phyloP scores from a whole-genome alignment of 225 moss, liverwort and hornwort species.

The Thuidium tamariscinum region DNA sequence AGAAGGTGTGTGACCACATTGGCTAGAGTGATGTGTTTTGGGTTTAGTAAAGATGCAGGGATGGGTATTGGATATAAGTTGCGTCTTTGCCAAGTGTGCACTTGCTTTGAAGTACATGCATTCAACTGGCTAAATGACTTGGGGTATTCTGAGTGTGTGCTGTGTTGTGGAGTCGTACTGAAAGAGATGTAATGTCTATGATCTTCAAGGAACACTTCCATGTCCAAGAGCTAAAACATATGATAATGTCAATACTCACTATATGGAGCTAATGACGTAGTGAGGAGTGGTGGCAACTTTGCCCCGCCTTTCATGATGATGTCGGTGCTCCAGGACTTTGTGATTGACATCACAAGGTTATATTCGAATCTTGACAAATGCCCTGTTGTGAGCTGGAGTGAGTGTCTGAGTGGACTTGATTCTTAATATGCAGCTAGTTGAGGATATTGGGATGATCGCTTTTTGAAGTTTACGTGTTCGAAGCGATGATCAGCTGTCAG shows the following conservation, averaged over 20 bases:
- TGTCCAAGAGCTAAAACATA: constrained; percentile 24
- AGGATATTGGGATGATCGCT: neutral
- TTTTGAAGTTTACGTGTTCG: neutral
- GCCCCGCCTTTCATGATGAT: constrained; percentile 33
- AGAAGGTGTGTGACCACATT: neutral
- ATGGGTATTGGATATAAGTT: neutral
- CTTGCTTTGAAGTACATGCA: neutral
- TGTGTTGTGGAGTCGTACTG: constrained; percentile 5
- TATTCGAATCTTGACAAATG: constrained; percentile 8
- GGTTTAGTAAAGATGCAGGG: neutral
- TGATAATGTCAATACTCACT: constrained; percentile 27
- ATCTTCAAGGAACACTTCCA: constrained; percentile 21
- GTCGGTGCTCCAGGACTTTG: constrained; percentile 27
- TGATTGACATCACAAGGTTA: constrained; percentile 42
- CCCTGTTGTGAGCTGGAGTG: neutral
- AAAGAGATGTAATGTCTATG: constrained; percentile 26
- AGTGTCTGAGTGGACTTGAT: neutral
- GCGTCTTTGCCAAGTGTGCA: neutral
- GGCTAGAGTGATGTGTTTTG: neutral
- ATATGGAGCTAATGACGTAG: constrained; percentile 51
- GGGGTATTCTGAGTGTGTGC: neutral
- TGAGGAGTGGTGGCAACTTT: constrained; percentile 37
- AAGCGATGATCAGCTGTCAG: neutral
- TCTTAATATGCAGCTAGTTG: neutral
- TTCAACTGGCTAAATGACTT: neutral